Evolutionary conservation across 1,284 basidiomycete species (phyloP), one percentile per base, ranked within the genome.

Genomic region (Farysia itapuensis): DNA sequence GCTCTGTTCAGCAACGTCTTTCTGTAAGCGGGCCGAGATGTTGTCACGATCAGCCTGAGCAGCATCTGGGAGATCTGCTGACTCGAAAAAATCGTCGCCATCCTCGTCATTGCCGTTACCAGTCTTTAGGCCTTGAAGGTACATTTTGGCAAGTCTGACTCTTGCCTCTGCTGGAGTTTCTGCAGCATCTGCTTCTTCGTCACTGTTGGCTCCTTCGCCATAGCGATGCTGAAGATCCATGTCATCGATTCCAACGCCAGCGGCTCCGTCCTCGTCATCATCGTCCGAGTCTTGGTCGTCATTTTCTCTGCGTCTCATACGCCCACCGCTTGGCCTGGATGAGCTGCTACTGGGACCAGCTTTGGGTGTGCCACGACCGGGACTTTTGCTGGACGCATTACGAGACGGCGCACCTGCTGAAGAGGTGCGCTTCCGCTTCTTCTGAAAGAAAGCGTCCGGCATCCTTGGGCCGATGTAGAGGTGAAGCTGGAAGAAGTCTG

Each of bases 91-190:
- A 39, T 44, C 66, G 47, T 65, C 60, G n/a, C n/a, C n/a, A 28
- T 23, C 7, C 7, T 25, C 49, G 14, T 34, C 34, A 8, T 21
- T 23, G 9, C 34, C 34, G 21, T 21, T n/a, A 20, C 11, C 18
- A 12, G 20, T 20, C 28, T 41, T 50, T 14, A 97, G 85, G 47
- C 83, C 86, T 48, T 92, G 85, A 34, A 99, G 79, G 78, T 98
- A 97, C 59, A 93, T 79, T 75, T 90, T 87, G 4, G 94, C 93
- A 20, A 98, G 79, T 47, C 95, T 80, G 11, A 98, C 81, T 47
- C 94, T 80, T 78, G 98, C 97, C 81, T 94, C 86, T 0, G 91
- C 92, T 0, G 92, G 90, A 1, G 93, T 97, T 80, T 98, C 79
- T 24, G 48, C 56, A 2, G 50, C 51, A 16, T 63, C 60, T 3